phyloP scores from a whole-genome alignment of 2,329 filamentous ascomycete species.

The Fusarium nematophilum region DNA sequence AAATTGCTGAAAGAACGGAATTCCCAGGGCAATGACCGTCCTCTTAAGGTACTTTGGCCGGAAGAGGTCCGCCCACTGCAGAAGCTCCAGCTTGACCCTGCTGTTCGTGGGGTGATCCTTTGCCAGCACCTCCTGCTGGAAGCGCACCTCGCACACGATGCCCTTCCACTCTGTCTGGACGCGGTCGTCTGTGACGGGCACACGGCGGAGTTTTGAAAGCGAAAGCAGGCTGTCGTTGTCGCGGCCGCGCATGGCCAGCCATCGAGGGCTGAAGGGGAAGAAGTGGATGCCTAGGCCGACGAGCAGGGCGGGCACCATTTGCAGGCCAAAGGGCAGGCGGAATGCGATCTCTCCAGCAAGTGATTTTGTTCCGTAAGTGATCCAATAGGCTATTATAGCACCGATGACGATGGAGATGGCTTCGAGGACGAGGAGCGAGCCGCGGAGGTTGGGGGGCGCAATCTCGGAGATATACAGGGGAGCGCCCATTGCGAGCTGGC shows the following conservation, averaged over 20 bases:
- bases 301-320: slow-evolving; percentile 41
- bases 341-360: slow-evolving; percentile 56
- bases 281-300: slow-evolving; percentile 55
- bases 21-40: slow-evolving; percentile 41
- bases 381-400: slow-evolving; percentile 64
- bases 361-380: slow-evolving; percentile 62
- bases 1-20: slow-evolving; percentile 43
- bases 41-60: slow-evolving; percentile 55
- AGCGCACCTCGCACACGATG: slow-evolving; percentile 60
- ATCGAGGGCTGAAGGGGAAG: slow-evolving; percentile 59
- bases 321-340: slow-evolving; percentile 59
- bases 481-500: slow-evolving; percentile 45
- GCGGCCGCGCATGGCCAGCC: slow-evolving; percentile 54
- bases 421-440: slow-evolving; percentile 60
- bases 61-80: slow-evolving; percentile 61
- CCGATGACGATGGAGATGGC: slow-evolving; percentile 63
- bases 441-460: slow-evolving; percentile 52
- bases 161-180: slow-evolving; percentile 61
- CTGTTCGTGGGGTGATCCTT: slow-evolving; percentile 29
- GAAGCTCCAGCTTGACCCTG: slow-evolving; percentile 56
- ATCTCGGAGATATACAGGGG: slow-evolving; percentile 49
- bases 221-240: slow-evolving; percentile 52
- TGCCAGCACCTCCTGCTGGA: slow-evolving; percentile 50
- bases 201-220: slow-evolving; percentile 53
- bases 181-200: slow-evolving; percentile 55